Evolutionary conservation across 2,329 filamentous ascomycete species (phyloP).

Genomic region (Colletotrichum sp.): DNA sequence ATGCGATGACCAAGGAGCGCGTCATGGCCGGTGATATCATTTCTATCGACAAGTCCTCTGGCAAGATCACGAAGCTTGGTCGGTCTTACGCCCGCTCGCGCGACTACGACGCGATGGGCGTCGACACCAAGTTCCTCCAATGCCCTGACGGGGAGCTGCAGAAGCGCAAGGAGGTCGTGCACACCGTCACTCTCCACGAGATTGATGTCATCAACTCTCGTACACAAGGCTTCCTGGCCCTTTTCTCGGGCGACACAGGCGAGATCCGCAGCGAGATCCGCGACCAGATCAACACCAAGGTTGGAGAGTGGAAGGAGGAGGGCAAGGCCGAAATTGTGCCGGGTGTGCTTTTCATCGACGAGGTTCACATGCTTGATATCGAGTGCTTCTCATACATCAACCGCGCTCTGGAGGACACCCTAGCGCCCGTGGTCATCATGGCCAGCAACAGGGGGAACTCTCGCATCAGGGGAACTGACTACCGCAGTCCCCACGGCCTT

Average conservation of each 20-base stretch:
- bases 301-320: conserved; percentile 98
- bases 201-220: conserved; percentile 99
- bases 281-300: conserved; percentile 99
- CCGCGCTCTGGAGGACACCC: conserved; percentile 90
- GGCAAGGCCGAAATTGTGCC: conserved; percentile 98
- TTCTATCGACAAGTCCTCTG: conserved; percentile 97
- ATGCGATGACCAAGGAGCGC: conserved; percentile 98
- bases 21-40: conserved; percentile 99
- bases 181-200: conserved; percentile 96
- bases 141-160: conserved; percentile 97
- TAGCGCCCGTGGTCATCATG: conserved; percentile 99
- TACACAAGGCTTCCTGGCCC: conserved; percentile 95
- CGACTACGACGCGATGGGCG: conserved; percentile 99
- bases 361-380: conserved; percentile 99
- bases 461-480: conserved; percentile 90
- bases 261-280: conserved; percentile 97
- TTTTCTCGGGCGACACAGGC: conserved; percentile 97
- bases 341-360: conserved; percentile 96
- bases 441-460: conserved; percentile 94
- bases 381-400: conserved; percentile 99
- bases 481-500: conserved; percentile 90
- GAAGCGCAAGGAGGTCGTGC: conserved; percentile 94
- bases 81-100: conserved; percentile 92
- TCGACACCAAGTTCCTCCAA: conserved; percentile 97
- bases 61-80: conserved; percentile 96